Base-by-base conservation (phyloP, 2,329 filamentous ascomycete species). In the Purpureocillium takamizusanense region DNA sequence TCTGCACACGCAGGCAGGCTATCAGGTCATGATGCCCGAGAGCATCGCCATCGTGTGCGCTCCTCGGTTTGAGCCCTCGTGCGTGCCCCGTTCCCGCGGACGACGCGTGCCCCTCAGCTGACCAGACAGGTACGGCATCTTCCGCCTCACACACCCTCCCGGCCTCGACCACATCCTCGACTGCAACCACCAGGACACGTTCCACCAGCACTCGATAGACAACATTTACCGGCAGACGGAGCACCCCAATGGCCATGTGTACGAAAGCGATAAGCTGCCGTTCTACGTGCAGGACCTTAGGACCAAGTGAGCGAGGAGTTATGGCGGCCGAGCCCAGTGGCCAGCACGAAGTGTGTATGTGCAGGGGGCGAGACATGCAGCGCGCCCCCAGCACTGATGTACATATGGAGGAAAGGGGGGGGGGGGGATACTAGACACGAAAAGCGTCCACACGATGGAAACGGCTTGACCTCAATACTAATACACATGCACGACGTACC, bases 41-140 rank as follows among this genome's bases (percentile, higher is more conserved):
- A 94, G 86, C 51, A 88, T 98, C 45, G 92, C 92, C 4, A 94
- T 98, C 52, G 92, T 98, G 30, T 98, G 92, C 63, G 86, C 92
- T 6, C 92, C 92, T 1, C 83, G 75, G 40, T 86, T 84, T 51
- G 69, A 72, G 28, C 85, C 84, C 33, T 83, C 80, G 78, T 89
- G 66, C 66, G 80, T 72, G 7, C 7, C 28, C 28, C 11, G 7
- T 13, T 12, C 28, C 11, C 11, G 28, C 13, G 6, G n/a, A 30
- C 11, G 4, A 7, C 12, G 7, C 12, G n/a, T 30, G 28, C 28
- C n/a, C n/a, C n/a, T 30, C 11, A 13, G 28, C 11, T 30, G 11
- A 14, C 28, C 12, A 13, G 3, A 1, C 23, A 90, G 86, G 44
- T 90, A 86, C 69, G 92, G 92, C 35, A 83, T 94, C 17, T 98